Conservation (phyloP, 2,329 filamentous ascomycete species). For the Pseudocercospora crystallina region DNA sequence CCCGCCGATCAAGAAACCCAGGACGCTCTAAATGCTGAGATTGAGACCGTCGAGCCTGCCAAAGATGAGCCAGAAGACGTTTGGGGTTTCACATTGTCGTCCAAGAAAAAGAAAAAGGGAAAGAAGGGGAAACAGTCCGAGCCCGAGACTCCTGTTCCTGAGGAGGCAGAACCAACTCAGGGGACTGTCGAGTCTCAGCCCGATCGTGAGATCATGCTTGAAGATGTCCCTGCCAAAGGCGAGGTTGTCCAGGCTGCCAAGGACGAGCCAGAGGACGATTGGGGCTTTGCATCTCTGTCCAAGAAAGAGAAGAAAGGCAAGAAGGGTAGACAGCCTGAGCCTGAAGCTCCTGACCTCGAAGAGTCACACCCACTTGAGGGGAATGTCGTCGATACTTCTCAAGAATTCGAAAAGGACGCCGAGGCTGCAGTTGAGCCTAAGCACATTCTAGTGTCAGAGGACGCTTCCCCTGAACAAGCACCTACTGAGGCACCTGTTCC, state of each 20-base stretch:
- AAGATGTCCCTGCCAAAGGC: background rate
- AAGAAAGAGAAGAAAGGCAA: slow-evolving; percentile 35
- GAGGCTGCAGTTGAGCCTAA: too few species aligned
- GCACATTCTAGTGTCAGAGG: too few species aligned
- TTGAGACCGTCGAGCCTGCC: too few species aligned
- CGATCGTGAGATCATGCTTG: background rate
- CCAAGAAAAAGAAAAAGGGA: slow-evolving; percentile 33
- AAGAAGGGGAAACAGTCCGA: slow-evolving; percentile 43
- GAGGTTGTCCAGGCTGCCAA: background rate
- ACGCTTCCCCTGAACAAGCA: too few species aligned
- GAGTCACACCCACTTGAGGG: too few species aligned
- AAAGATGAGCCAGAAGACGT: background rate
- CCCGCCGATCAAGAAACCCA: background rate
- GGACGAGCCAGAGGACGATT: slow-evolving; percentile 6
- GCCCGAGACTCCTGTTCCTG: background rate
- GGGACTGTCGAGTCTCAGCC: background rate
- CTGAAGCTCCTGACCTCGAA: background rate
- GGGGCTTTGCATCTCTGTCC: slow-evolving; percentile 14
- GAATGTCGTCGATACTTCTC: too few species aligned
- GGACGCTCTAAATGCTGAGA: background rate
- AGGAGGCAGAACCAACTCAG: background rate
- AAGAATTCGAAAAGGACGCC: too few species aligned
- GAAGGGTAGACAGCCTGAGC: slow-evolving; percentile 25
- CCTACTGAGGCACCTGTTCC: too few species aligned
- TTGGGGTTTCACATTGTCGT: background rate